phyloP scores from a whole-genome alignment of 2,329 filamentous ascomycete genomes.

The Eutypella sp. region DNA sequence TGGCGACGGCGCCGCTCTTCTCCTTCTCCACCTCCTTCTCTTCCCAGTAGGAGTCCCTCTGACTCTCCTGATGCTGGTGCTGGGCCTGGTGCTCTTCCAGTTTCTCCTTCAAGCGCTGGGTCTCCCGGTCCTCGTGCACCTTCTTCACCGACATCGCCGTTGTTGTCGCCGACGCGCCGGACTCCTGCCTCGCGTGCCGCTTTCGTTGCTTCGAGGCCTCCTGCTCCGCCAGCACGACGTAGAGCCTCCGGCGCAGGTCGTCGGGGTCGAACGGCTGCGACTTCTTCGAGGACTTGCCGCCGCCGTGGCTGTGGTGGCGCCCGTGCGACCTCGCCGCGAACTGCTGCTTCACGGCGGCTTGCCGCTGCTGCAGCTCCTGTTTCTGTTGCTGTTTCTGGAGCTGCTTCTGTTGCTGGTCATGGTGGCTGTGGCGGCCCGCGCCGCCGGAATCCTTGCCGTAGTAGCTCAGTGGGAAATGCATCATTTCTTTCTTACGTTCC shows the following conservation, averaged over 20 bases:
- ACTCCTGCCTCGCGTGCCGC: slow-evolving; percentile 23
- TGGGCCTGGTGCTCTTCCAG: not conserved
- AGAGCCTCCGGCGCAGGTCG: slow-evolving; percentile 49
- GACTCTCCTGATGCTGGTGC: too few relatives aligned
- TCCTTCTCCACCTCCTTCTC: too few relatives aligned
- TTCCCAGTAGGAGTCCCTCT: too few relatives aligned
- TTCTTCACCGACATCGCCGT: too few relatives aligned
- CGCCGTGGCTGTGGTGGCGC: slow-evolving; percentile 4
- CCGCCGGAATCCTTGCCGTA: slow-evolving; percentile 2
- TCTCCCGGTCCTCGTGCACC: slow-evolving; percentile 7
- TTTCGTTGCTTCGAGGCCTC: slow-evolving; percentile 35
- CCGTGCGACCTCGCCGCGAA: not conserved
- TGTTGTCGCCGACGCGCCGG: slow-evolving; percentile 12
- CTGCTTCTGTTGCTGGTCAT: not conserved
- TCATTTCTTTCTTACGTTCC: slow-evolving; percentile 2
- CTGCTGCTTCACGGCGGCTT: not conserved
- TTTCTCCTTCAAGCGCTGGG: slow-evolving; percentile 1
- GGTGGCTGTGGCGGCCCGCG: not conserved
- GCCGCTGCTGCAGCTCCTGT: slow-evolving; percentile 6
- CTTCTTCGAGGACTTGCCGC: slow-evolving; percentile 10
- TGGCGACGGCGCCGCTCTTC: too few relatives aligned
- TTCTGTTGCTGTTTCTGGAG: slow-evolving; percentile 5
- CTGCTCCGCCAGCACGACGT: slow-evolving; percentile 45
- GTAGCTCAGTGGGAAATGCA: slow-evolving; percentile 15
- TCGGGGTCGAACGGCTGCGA: slow-evolving; percentile 46